These are phyloP conservation scores for Wickerhamomyces sp. DNA, from an alignment of 1,139 yeast genomes.

Conservation along the genomic window DNA sequence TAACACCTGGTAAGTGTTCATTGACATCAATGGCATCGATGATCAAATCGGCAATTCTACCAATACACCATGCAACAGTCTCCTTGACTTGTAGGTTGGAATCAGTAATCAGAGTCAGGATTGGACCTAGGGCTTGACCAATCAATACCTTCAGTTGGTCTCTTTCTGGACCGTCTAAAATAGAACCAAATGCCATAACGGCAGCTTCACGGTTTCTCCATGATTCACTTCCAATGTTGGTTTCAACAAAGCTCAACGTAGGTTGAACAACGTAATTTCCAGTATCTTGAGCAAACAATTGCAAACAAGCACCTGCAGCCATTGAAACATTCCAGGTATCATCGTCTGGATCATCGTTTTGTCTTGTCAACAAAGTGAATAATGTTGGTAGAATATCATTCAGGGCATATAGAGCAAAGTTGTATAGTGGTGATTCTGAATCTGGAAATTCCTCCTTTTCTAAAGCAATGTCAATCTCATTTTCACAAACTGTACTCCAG, in stretches of 20 bases:
- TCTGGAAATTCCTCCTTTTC: slow-evolving; percentile 59
- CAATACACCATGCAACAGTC: slow-evolving; percentile 98
- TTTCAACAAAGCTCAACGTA: slow-evolving; percentile 76
- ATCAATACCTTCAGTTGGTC: slow-evolving; percentile 63
- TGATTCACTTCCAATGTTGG: slow-evolving; percentile 51
- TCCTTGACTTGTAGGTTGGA: slow-evolving; percentile 82
- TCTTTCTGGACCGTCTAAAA: slow-evolving; percentile 89
- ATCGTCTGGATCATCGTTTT: slow-evolving; percentile 83
- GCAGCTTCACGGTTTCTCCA: slow-evolving; percentile 97
- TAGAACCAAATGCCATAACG: slow-evolving; percentile 98
- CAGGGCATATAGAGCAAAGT: slow-evolving; percentile 82
- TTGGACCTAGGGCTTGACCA: slow-evolving; percentile 77
- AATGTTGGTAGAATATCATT: slow-evolving; percentile 85
- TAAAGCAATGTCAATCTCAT: slow-evolving; percentile 75
- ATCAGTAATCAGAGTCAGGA: slow-evolving; percentile 69
- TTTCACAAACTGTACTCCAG: slow-evolving; percentile 98
- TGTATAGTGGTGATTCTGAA: slow-evolving; percentile 40
- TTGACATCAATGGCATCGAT: slow-evolving; percentile 69
- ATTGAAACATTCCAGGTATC: slow-evolving; percentile 97
- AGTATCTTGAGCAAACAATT: slow-evolving; percentile 86
- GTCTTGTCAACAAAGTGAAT: slow-evolving; percentile 73
- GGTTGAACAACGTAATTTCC: slow-evolving; percentile 84
- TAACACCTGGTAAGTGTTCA: slow-evolving; percentile 59
- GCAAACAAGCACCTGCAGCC: slow-evolving; percentile 98
- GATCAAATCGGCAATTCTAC: slow-evolving; percentile 88